Evolutionary conservation across 441 rosid species (phyloP).

Genomic region (Populus trichocarpa): DNA sequence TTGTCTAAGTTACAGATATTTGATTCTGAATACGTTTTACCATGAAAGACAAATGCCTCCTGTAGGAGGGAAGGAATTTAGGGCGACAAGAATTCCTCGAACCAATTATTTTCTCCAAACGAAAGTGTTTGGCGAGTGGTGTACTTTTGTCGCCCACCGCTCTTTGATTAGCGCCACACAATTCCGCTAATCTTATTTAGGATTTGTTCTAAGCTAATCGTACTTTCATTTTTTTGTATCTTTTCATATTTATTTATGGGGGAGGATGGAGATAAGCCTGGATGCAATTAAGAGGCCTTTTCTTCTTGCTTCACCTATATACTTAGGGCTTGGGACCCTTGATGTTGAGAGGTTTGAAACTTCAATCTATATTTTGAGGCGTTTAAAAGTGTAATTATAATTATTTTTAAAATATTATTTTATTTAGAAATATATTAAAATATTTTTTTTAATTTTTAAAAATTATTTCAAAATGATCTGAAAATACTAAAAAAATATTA

Average conservation of each 20-base stretch:
- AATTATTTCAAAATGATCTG: too few relatives aligned
- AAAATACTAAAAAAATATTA: too few relatives aligned
- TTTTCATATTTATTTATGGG: background rate
- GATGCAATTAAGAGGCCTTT: background rate
- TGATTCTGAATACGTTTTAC: too few relatives aligned
- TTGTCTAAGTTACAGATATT: too few relatives aligned
- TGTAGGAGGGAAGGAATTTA: background rate
- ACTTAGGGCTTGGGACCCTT: background rate
- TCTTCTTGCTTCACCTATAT: background rate
- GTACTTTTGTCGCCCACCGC: slow-evolving; percentile 14
- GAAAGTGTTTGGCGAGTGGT: slow-evolving; percentile 14
- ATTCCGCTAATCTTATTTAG: slow-evolving; percentile 12
- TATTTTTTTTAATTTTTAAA: too few relatives aligned
- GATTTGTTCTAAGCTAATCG: background rate
- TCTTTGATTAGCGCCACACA: slow-evolving; percentile 3
- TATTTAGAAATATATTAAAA: too few relatives aligned
- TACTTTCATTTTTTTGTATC: background rate
- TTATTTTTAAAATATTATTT: too few relatives aligned
- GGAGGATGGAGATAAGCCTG: background rate
- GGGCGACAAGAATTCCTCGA: slow-evolving; percentile 19
- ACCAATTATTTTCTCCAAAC: slow-evolving; percentile 4
- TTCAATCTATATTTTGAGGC: too few relatives aligned
- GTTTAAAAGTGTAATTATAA: too few relatives aligned
- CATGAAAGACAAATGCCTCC: too few relatives aligned
- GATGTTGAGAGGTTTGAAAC: background rate